Conservation (phyloP, 129 eudicot species). For the Dittrichia graveolens region DNA sequence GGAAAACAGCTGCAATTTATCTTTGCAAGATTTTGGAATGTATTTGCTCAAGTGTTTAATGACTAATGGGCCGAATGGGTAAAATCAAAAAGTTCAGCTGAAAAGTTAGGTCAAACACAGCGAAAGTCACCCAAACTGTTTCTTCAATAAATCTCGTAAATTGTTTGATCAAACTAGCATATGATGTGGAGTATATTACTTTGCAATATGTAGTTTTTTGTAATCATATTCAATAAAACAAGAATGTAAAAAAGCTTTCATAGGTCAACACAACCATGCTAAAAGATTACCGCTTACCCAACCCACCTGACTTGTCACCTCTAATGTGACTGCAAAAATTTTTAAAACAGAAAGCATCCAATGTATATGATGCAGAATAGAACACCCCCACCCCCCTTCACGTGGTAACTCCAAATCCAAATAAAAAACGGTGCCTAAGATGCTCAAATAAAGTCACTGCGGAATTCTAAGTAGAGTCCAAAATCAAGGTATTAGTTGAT, state of each 20-base stretch:
- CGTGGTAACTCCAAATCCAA: neutral
- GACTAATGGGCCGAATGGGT: neutral
- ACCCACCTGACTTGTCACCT: constrained; percentile 4
- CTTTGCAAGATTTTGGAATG: neutral
- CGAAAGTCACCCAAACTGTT: neutral
- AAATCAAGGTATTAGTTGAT: neutral
- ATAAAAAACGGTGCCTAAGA: neutral
- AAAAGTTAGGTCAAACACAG: neutral
- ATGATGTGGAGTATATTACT: neutral
- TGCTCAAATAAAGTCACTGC: neutral
- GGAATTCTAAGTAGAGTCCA: neutral
- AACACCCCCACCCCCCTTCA: neutral
- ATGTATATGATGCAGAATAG: neutral
- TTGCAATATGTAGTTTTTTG: neutral
- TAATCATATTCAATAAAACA: neutral
- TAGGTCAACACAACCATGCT: neutral
- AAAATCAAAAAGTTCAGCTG: neutral
- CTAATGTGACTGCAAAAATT: neutral
- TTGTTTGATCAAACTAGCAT: neutral
- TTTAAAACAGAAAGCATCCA: neutral
- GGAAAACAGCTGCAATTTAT: constrained; percentile 5
- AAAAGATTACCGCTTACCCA: neutral
- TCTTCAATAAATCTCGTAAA: neutral
- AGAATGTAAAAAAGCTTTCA: neutral
- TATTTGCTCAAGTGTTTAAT: neutral